Evolutionary conservation across 2,329 filamentous ascomycete species (phyloP), one percentile per base, ranked within the genome.

Genomic region (Setomelanomma holmii): DNA sequence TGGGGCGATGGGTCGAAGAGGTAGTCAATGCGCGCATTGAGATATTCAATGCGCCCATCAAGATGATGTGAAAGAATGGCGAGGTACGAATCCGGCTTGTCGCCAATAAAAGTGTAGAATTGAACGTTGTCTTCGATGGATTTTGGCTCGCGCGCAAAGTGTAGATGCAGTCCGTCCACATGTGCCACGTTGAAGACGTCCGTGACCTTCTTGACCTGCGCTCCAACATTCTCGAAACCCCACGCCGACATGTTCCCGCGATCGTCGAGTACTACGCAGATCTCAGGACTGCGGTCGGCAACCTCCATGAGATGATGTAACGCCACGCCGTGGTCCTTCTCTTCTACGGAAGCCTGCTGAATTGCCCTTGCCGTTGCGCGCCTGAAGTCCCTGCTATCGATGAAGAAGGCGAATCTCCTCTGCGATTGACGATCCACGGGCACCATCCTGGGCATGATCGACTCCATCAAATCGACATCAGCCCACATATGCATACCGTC

Each of bases 161-260:
- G 71, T 22, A 77, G 51, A 55, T 66, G 71, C 50, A 88, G 61
- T 1, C 82, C 82, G 65, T 90, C 85, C 21, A 93, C 84, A 66
- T 96, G 90, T 1, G 91, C 86, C 61, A 97, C 87, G 67, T 91
- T 95, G 78, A 95, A 96, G n/a, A 93, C 84, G 56, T 87, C 86
- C 22, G 86, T 81, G 4, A 83, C 80, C 53, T 84, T 85, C 60
- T 84, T 85, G 24, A 82, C 79, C 67, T 88, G 91, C 63, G 85
- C 87, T 30, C 89, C 88, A 17, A 96, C 84, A 67, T 93, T 93
- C 72, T 98, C 93, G 49, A 99, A 77, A 0, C 91, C 93, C 90
- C 93, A 97, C 0, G 91, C 91, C 35, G 90, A 92, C 89, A 98
- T 91, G 60, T 88, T 87, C 1, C 93, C 93, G 41, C 83, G 80